Evolutionary conservation across 2,329 filamentous ascomycete genomes (phyloP), one percentile per base, ranked within the genome.

Genomic region (Fusarium poae): DNA sequence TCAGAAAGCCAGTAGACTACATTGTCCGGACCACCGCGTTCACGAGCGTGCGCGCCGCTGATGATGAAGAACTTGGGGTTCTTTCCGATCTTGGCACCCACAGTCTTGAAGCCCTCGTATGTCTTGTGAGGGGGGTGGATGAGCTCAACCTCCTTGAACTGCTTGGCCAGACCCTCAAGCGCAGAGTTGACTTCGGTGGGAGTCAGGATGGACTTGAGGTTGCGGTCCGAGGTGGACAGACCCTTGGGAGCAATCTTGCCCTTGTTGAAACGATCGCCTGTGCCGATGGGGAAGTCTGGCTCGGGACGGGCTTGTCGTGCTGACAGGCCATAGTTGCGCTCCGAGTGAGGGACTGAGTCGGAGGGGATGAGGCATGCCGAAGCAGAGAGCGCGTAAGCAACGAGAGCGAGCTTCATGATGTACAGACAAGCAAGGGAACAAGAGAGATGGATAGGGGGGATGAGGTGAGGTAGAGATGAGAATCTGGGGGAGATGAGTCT

Each of bases 1-100:
- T 89, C 87, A 0, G 85, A 78, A 30, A 88, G 79, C 77, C 87
- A 88, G 79, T 88, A 88, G 43, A 89, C 75, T 16, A 88, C 78
- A 61, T 84, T 80, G 71, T 89, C 87, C 0, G 86, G 81, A 0
- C 82, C 84, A 27, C 86, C 86, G 12, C 87, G 83, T 76, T 89
- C 87, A 25, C 87, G 84, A 11, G 86, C 84, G 69, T 89, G 87
- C 46, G 88, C 82, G 27, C 80, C 85, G 42, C 82, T 82, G 61
- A 84, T 84, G 58, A 89, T 76, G 72, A 85, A 86, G 29, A 86
- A 81, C 35, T 82, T 80, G 69, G 84, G 84, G 13, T 72, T 57
- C 20, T 80, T 80, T 23, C 85, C 84, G 34, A 86, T 78, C 57
- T 79, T 79, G n/a, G 74, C 78, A 9, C 80, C 83, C 23, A 77